Evolutionary conservation across 208 protist species (phyloP).

Genomic region (Crithidia expoeki): DNA sequence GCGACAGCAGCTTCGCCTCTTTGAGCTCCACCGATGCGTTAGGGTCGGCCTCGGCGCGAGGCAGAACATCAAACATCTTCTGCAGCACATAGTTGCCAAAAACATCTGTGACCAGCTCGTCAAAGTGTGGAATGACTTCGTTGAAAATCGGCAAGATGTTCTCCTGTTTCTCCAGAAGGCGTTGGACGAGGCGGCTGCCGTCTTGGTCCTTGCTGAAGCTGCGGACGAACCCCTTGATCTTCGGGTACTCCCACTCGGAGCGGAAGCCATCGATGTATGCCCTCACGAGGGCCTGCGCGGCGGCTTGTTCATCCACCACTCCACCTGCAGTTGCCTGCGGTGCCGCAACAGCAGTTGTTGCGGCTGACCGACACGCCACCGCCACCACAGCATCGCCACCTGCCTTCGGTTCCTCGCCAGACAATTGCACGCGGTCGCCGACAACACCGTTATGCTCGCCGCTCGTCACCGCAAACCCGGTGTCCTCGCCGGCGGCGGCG

Average conservation of each 20-base stretch:
- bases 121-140: constrained; percentile 81
- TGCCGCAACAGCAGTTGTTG: neutral
- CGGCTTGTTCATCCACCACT: constrained; percentile 6
- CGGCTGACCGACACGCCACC: neutral
- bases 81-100: constrained; percentile 99
- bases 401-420: neutral
- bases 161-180: constrained; percentile 89
- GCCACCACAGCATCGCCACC: neutral
- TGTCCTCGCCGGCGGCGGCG: neutral
- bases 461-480: constrained; percentile 18
- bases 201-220: constrained; percentile 95
- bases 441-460: constrained; percentile 26
- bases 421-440: constrained; percentile 13
- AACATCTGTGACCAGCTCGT: constrained; percentile 93
- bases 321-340: neutral
- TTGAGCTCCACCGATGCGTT: constrained; percentile 2
- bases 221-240: constrained; percentile 83
- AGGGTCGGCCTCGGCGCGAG: constrained; percentile 33
- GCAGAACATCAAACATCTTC: constrained; percentile 97
- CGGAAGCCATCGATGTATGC: constrained; percentile 56
- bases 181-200: constrained; percentile 97
- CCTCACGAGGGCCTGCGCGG: constrained; percentile 22
- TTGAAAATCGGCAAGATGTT: constrained; percentile 89
- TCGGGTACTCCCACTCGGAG: constrained; percentile 52
- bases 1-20: constrained; percentile 32